Conservation (phyloP, 2,329 filamentous ascomycete species). For the Aspergillus candidus region DNA sequence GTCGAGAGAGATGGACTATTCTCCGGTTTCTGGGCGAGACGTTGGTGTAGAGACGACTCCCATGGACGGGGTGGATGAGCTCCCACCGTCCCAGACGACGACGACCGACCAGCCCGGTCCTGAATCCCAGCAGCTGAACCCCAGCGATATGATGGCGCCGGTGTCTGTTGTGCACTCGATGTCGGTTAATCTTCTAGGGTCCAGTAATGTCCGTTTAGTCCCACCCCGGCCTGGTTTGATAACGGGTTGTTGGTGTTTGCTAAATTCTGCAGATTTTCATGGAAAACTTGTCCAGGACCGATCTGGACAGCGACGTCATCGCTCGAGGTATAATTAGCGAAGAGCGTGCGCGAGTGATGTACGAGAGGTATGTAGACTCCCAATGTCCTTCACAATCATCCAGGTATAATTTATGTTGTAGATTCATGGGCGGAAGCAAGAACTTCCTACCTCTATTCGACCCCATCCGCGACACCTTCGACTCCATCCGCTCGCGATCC, state of each 20-base stretch:
- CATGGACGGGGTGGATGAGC: conserved; percentile 15
- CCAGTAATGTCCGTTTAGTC: conserved; percentile 16
- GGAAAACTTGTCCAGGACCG: conserved; percentile 23
- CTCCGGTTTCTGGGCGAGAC: conserved; percentile 17
- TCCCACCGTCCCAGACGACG: conserved; percentile 19
- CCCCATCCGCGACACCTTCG: conserved; percentile 32
- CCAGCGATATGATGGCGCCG: conserved; percentile 33
- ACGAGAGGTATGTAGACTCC: conserved; percentile 24
- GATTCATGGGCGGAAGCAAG: conserved; percentile 29
- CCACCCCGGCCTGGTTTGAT: no score
- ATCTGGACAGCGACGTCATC: conserved; percentile 25
- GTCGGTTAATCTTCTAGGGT: conserved; percentile 29
- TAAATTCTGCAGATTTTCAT: conserved; percentile 23
- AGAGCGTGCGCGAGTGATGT: conserved; percentile 28
- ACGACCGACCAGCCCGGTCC: conserved; percentile 20
- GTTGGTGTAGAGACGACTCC: conserved; percentile 14
- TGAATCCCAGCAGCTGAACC: conserved; percentile 29
- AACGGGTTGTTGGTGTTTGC: background rate
- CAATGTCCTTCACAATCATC: background rate
- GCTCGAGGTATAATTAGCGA: conserved; percentile 28
- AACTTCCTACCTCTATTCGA: conserved; percentile 31
- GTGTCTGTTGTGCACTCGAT: conserved; percentile 31
- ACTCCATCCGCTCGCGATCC: conserved; percentile 31
- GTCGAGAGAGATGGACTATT: conserved; percentile 23
- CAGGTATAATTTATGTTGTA: conserved; percentile 5